Evolutionary conservation across 2,329 filamentous ascomycete genomes (phyloP), one percentile per base, ranked within the genome.

Genomic region (Ceratocystis smalleyi): DNA sequence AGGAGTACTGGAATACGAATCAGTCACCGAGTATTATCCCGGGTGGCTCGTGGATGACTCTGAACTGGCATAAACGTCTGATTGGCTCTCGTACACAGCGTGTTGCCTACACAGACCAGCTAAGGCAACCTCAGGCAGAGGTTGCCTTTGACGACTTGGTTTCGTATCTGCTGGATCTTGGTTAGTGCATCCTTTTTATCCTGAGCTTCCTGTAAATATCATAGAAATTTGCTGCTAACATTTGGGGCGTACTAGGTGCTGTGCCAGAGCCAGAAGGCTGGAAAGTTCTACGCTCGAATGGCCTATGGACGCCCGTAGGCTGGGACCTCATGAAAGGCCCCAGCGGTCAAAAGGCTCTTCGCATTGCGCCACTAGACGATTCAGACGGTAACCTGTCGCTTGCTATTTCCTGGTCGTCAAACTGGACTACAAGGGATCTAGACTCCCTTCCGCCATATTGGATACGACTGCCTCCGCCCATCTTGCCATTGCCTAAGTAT

Each of bases 31-130:
- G 79, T 59, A 73, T 72, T 12, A 79, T 85, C 54, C 80, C 80
- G 0, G 84, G 84, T 1, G 84, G 84, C 0, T 79, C 76, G 32
- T 87, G 83, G 83, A 84, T 83, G 0, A 80, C 79, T 0, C 85
- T 87, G 70, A 81, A 86, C 71, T 87, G 84, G 83, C 80, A 79
- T 69, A 79, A 79, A n/a, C 78, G 84, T 68, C 75, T 80, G 2
- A 84, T 85, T 27, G 83, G 84, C 1, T 74, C 80, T 64, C 83
- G 82, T 69, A 80, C 81, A 15, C 84, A 85, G 73, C 77, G 84
- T 43, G 76, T 86, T 47, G 82, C 86, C 70, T 87, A 86, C 68
- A 80, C 78, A 7, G 79, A 81, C 64, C 78, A 81, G 70, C 73
- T 81, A 6, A 74, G 78, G 6, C 79, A 81, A 70, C 79, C 79